These are phyloP conservation scores for Cordia subcordata DNA, from an alignment of 257 asterid genomes.

Conservation along the genomic window DNA sequence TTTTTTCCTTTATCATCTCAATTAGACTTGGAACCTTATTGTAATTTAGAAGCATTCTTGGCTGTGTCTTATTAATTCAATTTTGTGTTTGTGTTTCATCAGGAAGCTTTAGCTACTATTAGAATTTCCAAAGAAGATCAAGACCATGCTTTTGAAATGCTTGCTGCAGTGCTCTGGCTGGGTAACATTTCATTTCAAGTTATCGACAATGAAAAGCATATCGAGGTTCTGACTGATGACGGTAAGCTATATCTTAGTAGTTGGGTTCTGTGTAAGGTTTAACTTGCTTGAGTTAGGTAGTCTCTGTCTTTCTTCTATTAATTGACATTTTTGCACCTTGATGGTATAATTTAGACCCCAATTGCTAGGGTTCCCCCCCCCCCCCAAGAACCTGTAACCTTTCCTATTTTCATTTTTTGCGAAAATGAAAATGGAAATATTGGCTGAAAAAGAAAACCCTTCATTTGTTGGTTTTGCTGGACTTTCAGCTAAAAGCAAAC, in stretches of 20 bases:
- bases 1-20: no score
- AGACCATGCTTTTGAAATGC: slow-evolving; percentile 56
- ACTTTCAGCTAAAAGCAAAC: no score
- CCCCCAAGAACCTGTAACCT: no score
- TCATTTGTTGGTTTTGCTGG: no score
- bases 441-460: no score
- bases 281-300: background rate
- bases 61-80: slow-evolving; percentile 4
- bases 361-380: no score
- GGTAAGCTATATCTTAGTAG: slow-evolving; percentile 24
- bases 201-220: slow-evolving; percentile 47
- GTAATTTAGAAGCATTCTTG: background rate
- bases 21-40: background rate
- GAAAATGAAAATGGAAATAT: no score
- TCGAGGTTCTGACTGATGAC: slow-evolving; percentile 61
- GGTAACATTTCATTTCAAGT: slow-evolving; percentile 73
- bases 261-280: background rate
- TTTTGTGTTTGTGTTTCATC: slow-evolving; percentile 18
- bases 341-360: no score
- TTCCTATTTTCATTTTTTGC: no score
- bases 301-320: no score
- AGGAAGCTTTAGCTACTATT: slow-evolving; percentile 57
- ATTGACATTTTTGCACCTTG: no score
- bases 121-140: slow-evolving; percentile 58
- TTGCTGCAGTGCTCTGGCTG: slow-evolving; percentile 77